Evolutionary conservation across 2,329 filamentous ascomycete genomes (phyloP).

Genomic region (Colletotrichum acutatum): DNA sequence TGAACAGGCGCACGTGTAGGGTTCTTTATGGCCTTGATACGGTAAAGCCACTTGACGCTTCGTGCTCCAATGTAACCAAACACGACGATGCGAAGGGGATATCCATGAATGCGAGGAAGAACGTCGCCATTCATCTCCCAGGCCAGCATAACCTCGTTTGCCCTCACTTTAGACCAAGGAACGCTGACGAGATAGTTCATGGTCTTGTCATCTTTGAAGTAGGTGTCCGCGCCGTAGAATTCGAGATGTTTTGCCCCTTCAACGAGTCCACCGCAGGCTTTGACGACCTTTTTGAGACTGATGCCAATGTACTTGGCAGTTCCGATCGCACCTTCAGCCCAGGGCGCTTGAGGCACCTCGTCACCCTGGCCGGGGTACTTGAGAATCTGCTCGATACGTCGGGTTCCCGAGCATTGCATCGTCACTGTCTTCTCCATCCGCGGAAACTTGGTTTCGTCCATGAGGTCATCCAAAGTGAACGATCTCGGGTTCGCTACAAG

Average conservation of each 20-base stretch:
- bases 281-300: constrained; percentile 66
- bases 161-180: constrained; percentile 74
- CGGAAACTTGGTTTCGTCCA: too few relatives aligned
- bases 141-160: constrained; percentile 73
- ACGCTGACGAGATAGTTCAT: constrained; percentile 77
- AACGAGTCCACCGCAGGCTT: constrained; percentile 72
- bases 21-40: too few relatives aligned
- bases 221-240: constrained; percentile 77
- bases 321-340: too few relatives aligned
- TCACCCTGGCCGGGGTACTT: too few relatives aligned
- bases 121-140: constrained; percentile 79
- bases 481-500: too few relatives aligned
- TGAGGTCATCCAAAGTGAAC: too few relatives aligned
- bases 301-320: too few relatives aligned
- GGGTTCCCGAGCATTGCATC: too few relatives aligned
- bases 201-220: constrained; percentile 74
- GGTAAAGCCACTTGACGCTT: too few relatives aligned
- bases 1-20: constrained; percentile 47
- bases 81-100: constrained; percentile 70
- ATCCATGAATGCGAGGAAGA: constrained; percentile 73
- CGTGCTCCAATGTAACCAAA: constrained; percentile 74
- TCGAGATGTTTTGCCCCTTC: constrained; percentile 70
- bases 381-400: too few relatives aligned
- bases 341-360: too few relatives aligned
- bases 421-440: too few relatives aligned